Evolutionary conservation across 2,329 filamentous ascomycete genomes (phyloP), one percentile per base, ranked within the genome.

Genomic region (Mollisia scopiformis): DNA sequence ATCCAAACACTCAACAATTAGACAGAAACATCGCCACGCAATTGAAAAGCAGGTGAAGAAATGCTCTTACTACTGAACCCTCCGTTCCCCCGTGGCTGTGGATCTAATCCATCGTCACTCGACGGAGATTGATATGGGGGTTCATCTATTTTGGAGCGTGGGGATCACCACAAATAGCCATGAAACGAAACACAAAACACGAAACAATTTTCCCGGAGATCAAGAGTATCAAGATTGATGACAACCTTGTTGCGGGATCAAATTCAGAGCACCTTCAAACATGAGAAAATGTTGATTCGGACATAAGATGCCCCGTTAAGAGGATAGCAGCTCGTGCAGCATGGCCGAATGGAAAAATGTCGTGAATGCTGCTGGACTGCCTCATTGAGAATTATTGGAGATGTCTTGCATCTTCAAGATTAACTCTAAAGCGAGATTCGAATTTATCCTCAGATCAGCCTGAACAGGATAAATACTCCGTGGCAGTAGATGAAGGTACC

Each of bases 381-480:
- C 43, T 47, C 25, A 58, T 55, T 56, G 62, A 64, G 56, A 62
- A 64, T 64, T 59, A 39, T 55, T 28, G 21, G 23, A 52, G 47
- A 51, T 55, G 49, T 21, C 53, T 21, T 55, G 56, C 50, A 62
- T 33, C 23, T 28, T 43, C 52, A 28, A 43, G 52, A 55, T 47
- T 25, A 39, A 4, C 16, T 35, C 31, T 51, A 16, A 33, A 49
- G 27, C 25, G 28, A 49, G 19, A n/a, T 6, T 30, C 43, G 11
- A 2, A 31, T 57, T 39, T 27, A 55, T 31, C 16, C 57, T 35
- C 31, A 58, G 5, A 14, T 57, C 46, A 60, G 58, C 41, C 60
- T 56, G 55, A 37, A 61, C 23, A 33, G 52, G 55, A 57, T 59
- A 64, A 59, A 61, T 59, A 54, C 52, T 64, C 62, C 58, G 53